Conservation (phyloP, 1,284 basidiomycete genomes). For the Cutaneotrichosporon spelunceum region DNA sequence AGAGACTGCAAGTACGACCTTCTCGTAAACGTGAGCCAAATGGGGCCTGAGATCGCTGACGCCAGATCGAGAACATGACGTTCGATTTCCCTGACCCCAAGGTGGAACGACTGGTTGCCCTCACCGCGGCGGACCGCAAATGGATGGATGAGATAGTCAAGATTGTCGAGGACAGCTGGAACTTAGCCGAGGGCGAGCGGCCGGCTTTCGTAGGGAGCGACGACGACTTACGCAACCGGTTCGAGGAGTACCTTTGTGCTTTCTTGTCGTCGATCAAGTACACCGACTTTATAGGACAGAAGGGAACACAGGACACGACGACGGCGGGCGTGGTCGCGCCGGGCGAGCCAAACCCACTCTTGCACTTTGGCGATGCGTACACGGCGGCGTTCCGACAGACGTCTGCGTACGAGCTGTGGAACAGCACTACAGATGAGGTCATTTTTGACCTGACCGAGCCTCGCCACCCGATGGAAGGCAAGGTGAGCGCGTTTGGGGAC, state of each 20-base stretch:
- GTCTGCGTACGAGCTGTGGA: slow-evolving; percentile 81
- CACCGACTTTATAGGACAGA: slow-evolving; percentile 63
- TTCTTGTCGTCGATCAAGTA: slow-evolving; percentile 71
- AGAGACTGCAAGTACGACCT: slow-evolving; percentile 77
- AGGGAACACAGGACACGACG: not conserved
- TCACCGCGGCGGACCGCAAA: slow-evolving; percentile 90
- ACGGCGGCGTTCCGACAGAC: slow-evolving; percentile 77
- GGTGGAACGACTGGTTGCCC: slow-evolving; percentile 69
- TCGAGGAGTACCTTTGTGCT: slow-evolving; percentile 58
- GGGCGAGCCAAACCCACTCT: slow-evolving; percentile 49
- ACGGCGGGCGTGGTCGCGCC: not conserved
- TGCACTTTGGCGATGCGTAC: slow-evolving; percentile 80
- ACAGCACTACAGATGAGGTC: slow-evolving; percentile 77
- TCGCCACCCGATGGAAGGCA: slow-evolving; percentile 81
- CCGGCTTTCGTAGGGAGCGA: slow-evolving; percentile 77
- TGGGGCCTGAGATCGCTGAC: not conserved
- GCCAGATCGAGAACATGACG: slow-evolving; percentile 72
- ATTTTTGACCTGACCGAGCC: slow-evolving; percentile 91
- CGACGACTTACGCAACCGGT: slow-evolving; percentile 79
- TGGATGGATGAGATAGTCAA: slow-evolving; percentile 85
- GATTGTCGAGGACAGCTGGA: slow-evolving; percentile 78
- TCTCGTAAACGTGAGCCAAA: slow-evolving; percentile 71
- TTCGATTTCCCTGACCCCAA: slow-evolving; percentile 81
- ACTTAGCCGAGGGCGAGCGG: slow-evolving; percentile 41
- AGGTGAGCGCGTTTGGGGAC: slow-evolving; percentile 80